Evolutionary conservation across 495 filamentous ascomycete species (phyloP).

Genomic region (Aspergillus asperescens): DNA sequence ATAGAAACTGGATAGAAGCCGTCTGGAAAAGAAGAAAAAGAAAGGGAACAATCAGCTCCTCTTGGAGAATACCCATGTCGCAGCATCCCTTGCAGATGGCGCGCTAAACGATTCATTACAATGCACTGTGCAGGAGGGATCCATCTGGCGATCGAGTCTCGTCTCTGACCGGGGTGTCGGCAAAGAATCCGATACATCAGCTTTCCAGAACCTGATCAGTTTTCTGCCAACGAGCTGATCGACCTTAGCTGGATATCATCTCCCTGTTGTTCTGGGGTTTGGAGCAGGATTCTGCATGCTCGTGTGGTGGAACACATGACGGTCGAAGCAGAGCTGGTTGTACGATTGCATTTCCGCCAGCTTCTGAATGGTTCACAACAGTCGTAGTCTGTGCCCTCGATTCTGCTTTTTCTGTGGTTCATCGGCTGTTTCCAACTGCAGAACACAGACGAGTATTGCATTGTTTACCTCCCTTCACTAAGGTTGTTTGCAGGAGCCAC

Average conservation of each 20-base stretch:
- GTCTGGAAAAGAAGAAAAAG: neutral
- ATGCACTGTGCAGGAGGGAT: conserved; percentile 17
- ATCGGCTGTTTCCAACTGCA: neutral
- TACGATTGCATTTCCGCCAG: neutral
- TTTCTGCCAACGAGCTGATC: conserved; percentile 16
- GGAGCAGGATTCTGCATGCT: neutral
- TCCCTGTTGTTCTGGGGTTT: neutral
- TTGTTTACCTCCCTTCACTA: no score
- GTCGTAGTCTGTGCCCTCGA: neutral
- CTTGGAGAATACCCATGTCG: conserved; percentile 5
- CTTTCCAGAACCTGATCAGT: conserved; percentile 24
- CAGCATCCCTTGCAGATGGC: conserved; percentile 22
- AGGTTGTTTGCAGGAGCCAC: neutral
- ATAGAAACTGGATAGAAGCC: neutral
- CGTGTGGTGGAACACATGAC: neutral
- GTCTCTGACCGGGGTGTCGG: neutral
- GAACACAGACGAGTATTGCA: no score
- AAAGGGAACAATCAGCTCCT: neutral
- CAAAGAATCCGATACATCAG: conserved; percentile 15
- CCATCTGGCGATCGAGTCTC: conserved; percentile 17
- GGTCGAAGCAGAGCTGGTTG: neutral
- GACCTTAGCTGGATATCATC: neutral
- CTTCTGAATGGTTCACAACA: neutral
- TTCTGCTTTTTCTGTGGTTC: conserved; percentile 5
- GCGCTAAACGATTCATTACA: conserved; percentile 10